Conservation (phyloP, 2,329 filamentous ascomycete species). For the Aspergillus brasiliensis region DNA sequence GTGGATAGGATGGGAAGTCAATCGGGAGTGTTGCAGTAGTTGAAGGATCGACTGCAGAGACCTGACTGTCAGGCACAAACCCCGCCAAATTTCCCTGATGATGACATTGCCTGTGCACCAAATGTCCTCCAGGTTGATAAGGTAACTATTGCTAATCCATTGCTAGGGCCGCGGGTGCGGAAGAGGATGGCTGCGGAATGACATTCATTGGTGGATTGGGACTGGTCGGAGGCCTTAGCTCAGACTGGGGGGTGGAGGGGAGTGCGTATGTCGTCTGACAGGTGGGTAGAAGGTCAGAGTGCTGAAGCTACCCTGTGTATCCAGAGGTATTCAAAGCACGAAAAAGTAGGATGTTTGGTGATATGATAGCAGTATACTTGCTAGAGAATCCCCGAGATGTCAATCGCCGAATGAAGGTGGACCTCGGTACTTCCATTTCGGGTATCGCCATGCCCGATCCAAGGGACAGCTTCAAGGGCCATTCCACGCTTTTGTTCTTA, state of each 20-base stretch:
- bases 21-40: neutral
- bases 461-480: neutral
- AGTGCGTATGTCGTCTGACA: neutral
- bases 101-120: neutral
- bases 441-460: neutral
- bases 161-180: neutral
- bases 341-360: no score
- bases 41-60: neutral
- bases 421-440: neutral
- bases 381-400: neutral
- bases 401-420: neutral
- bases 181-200: neutral
- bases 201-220: neutral
- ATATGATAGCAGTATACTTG: no score
- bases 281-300: neutral
- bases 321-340: no score
- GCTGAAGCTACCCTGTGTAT: neutral
- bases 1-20: neutral
- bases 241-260: neutral
- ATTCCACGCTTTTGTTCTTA: neutral
- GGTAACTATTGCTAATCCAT: neutral
- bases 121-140: neutral
- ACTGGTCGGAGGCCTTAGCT: neutral
- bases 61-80: constrained; percentile 3
- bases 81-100: neutral